Base-by-base conservation (phyloP, 1,284 basidiomycete genomes). In the Meira nashicola region DNA sequence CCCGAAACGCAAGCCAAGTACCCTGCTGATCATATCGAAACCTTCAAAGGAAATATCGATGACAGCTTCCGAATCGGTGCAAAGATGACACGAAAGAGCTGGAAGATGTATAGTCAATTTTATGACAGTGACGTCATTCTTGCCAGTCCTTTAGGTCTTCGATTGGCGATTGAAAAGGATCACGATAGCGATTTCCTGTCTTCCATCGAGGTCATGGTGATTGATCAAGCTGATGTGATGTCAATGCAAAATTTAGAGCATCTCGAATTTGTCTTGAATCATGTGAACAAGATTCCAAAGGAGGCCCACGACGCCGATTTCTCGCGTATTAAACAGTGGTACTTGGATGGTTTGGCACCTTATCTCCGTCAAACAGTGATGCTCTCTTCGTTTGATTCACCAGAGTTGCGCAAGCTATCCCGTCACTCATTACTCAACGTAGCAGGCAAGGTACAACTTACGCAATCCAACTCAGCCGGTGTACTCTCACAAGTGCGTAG, bases 191-290 rank as follows among this genome's bases (percentile, higher is more conserved):
- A 98, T 79, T 91, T 94, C 77, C 82, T 99, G 54, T 90, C 90
- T 2, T 94, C 90, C 2, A 89, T 99, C 64, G 95, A 99, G 78
- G 81, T 98, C 14, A 80, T 91, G n/a, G 80, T 97, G n/a, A 83
- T 89, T 9, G 95, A 98, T 78, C 92, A 97, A 70, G 83, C 90
- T 81, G 92, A 98, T 76, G 87, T 89, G 1, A 84, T 98, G 76
- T 84, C 86, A 7, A 98, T 98, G 95, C 94, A 98, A 81, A 98
- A 98, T 74, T 98, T 95, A 95, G 92, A 97, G 54, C 94, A 98
- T 77, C 83, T 94, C 15, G 89, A 93, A 82, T 95, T 90, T 76
- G 85, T 95, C 47, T 82, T 97, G 66, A 85, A 84, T 2, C 84
- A 89, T 61, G 79, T 97, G 53, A 97, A 96, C 80, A 83, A 87